A percentile compares a stretch with the other conserved stretches of the same genome.
These are phyloP conservation scores for Capsicum rhomboideum DNA, from an alignment of 257 asterid genomes.

Conservation along the genomic window DNA sequence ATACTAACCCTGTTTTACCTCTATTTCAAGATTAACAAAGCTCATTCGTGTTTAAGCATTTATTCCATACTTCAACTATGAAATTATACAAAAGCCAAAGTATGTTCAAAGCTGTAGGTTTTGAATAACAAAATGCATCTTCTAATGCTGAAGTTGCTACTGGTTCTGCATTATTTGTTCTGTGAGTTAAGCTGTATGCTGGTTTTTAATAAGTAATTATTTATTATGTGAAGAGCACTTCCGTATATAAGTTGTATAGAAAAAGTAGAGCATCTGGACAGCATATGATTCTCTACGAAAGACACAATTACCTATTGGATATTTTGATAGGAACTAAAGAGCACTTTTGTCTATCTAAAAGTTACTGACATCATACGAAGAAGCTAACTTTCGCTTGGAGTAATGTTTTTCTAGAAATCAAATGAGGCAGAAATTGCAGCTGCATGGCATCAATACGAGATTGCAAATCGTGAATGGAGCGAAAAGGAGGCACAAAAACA, in stretches of 20 bases:
- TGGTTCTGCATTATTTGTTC: neutral
- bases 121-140: neutral
- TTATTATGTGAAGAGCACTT: neutral
- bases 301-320: neutral
- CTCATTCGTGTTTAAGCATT: neutral
- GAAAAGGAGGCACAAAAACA: constrained; percentile 52
- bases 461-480: constrained; percentile 55
- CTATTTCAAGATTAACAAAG: neutral
- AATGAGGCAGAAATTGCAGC: constrained; percentile 47
- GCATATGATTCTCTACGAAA: neutral
- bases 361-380: constrained; percentile 1
- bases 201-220: neutral
- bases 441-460: constrained; percentile 38
- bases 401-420: constrained; percentile 39
- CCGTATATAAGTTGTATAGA: neutral
- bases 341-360: neutral
- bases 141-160: neutral
- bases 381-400: constrained; percentile 15
- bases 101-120: neutral
- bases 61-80: neutral
- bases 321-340: neutral
- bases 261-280: neutral
- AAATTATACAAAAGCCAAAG: neutral
- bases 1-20: neutral
- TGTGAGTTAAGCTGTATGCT: neutral